Base-by-base conservation (phyloP, 2,329 filamentous ascomycete genomes). In the Aspergillus melleus region DNA sequence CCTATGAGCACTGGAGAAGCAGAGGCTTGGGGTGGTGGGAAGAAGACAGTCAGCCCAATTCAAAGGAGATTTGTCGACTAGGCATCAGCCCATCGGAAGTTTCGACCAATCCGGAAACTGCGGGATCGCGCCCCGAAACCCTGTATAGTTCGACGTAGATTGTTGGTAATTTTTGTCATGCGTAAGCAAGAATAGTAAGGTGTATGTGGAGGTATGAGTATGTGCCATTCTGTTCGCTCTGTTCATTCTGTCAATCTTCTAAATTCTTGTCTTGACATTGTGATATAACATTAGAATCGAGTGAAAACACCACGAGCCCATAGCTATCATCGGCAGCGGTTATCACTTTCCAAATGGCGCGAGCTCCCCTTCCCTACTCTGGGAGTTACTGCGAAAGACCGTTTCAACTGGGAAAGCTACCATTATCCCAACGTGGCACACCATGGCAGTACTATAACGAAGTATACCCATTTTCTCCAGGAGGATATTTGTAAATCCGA, bases 261-360 rank as follows among this genome's bases (percentile, higher is more conserved):
- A 22, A 4, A 30, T 30, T 6, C 29, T 30, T 30, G 11, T 30
- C 29, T 30, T 6, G 2, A 30, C 11, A 30, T 30, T 30, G 22
- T 22, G 22, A 22, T 22, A 22, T 22, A 22, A 22, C 11, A 30
- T 30, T 30, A 30, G 5, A 30, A 30, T 30, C 11, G 29, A 30
- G 29, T 6, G 11, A 8, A 30, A 30, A 11, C 29, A 30, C 22
- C 22, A 22, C 20, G 55, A 61, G 22, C 60, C 60, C 9, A 59
- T 64, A 19, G 62, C 58, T 14, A 55, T 64, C 22, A 36, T 64
- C 12, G 62, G 62, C 14, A 58, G 19, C n/a, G 51, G 29, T 12
- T 62, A 58, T 42, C 55, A 58, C 8, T 63, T 64, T 20, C 58
- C 62, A 1, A 60, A 58, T 4, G 55, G 53, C 3, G 56, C 56